Evolutionary conservation across 768 basidiomycete species (phyloP).

Genomic region (Mycena vitilis): DNA sequence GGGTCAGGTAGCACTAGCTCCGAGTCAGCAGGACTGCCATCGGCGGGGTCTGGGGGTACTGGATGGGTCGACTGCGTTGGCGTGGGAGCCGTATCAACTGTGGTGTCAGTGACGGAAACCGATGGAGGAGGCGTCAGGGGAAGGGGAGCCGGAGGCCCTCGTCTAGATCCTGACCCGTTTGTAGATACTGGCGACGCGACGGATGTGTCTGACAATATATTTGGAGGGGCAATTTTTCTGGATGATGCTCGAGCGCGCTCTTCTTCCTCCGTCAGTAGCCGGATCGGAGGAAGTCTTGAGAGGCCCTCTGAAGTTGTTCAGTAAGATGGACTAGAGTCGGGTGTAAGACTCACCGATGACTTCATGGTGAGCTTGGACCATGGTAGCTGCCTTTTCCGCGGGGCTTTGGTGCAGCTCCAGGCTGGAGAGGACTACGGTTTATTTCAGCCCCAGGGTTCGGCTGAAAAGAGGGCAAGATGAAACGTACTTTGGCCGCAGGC

Average conservation of each 20-base stretch:
- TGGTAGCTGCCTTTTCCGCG: constrained; percentile 79
- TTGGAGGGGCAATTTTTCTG: constrained; percentile 23
- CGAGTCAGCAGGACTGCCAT: no score
- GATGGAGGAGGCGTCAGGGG: constrained; percentile 32
- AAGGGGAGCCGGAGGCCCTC: constrained; percentile 26
- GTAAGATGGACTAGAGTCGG: constrained; percentile 1
- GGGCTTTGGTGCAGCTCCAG: constrained; percentile 66
- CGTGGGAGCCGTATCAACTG: neutral
- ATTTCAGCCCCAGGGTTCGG: neutral
- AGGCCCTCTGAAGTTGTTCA: constrained; percentile 72
- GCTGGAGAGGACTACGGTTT: constrained; percentile 46
- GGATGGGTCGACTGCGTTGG: no score
- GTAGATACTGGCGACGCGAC: constrained; percentile 12
- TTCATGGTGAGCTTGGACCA: constrained; percentile 87
- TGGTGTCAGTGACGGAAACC: constrained; percentile 11
- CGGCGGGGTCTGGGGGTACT: no score
- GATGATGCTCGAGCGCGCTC: constrained; percentile 46
- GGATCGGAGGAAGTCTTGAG: constrained; percentile 77
- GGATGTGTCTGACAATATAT: constrained; percentile 18
- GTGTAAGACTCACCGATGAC: constrained; percentile 75
- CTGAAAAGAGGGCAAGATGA: neutral
- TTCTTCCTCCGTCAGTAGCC: constrained; percentile 74
- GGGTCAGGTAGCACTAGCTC: no score
- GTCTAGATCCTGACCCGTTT: constrained; percentile 1
- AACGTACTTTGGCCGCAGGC: constrained; percentile 82